A percentile compares a stretch with the other conserved stretches of the same genome.
Conservation (phyloP, 345 rosid genomes). For the Cardamine resedifolia region DNA sequence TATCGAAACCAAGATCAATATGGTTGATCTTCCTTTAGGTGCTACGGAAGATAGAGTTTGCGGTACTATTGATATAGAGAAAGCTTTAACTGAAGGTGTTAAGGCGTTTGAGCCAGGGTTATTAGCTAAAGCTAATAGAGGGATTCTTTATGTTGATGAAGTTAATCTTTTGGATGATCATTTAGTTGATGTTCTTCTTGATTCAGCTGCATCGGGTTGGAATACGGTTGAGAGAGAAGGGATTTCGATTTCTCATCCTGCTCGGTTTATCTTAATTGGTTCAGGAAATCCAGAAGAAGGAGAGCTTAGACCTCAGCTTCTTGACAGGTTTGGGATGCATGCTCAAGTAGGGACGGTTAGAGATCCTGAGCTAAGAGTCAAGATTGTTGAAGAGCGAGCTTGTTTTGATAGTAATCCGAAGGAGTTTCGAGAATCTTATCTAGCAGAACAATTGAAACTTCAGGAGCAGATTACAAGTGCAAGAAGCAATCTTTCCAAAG, state of each 20-base stretch:
- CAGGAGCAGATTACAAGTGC: constrained; percentile 69
- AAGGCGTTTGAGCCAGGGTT: constrained; percentile 95
- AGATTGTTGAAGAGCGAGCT: constrained; percentile 92
- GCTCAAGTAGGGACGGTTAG: constrained; percentile 93
- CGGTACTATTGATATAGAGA: constrained; percentile 89
- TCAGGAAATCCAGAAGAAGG: constrained; percentile 98
- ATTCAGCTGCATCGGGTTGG: constrained; percentile 98
- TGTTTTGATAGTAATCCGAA: constrained; percentile 77
- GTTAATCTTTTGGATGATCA: constrained; percentile 93
- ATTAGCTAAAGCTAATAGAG: constrained; percentile 90
- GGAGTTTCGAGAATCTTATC: constrained; percentile 79
- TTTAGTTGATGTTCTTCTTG: constrained; percentile 85
- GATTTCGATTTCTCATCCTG: constrained; percentile 89
- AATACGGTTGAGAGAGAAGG: constrained; percentile 97
- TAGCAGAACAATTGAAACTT: constrained; percentile 73
- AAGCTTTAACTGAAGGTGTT: constrained; percentile 87
- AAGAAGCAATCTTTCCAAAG: constrained; percentile 60
- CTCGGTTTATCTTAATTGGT: constrained; percentile 87
- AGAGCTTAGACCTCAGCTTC: constrained; percentile 89
- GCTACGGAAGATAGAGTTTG: constrained; percentile 94
- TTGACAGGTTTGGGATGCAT: constrained; percentile 92
- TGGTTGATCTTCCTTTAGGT: constrained; percentile 95
- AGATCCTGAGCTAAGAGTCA: constrained; percentile 88
- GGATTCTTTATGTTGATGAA: constrained; percentile 89
- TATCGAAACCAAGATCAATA: constrained; percentile 58